Base-by-base conservation (phyloP, 345 rosid species). In the Sisymbrium irio region DNA sequence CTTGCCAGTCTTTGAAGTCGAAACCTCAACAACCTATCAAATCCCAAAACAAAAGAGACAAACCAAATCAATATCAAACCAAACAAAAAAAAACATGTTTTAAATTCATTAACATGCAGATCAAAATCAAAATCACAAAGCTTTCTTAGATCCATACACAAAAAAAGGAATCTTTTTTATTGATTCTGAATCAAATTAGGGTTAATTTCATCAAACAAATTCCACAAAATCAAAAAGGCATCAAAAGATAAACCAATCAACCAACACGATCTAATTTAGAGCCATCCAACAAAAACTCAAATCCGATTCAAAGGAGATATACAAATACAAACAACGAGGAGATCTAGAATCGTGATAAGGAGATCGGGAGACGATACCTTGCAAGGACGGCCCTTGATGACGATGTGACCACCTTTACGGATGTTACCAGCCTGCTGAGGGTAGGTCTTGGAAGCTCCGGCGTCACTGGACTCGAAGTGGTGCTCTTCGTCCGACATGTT, bases 1-100 rank as follows among this genome's bases (percentile, higher is more conserved):
- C 87, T 89, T 89, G 15, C 95, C 96, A 1, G 97, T 89, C 83
- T 91, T 89, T 5, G 93, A 87, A 47, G 97, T 91, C 8, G 95
- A 91, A 78, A 91, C 97, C 75, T 91, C 97, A 68, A 86, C 95
- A 80, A 91, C 95, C 97, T 91, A 82, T 32, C 50, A 30, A 18
- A 3, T 7, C 37, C 20, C 1, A 1, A 9, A 42, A 10, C n/a
- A n/a, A n/a, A n/a, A n/a, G n/a, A 30, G 20, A 0, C 25, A 32
- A 32, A 11, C 6, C 1, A 20, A 4, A 47, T 47, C 1, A 47
- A 37, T 3, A 45, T 10, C 63, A 41, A 57, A 65, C 18, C 3
- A 39, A 40, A 1, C 25, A 22, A 39, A 61, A 40, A 9, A 4
- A 27, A 9, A 19, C 22, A 6, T n/a, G 8, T 9, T 1, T 49